Percentiles rank a stretch among this genome's conserved stretches.
These are phyloP conservation scores for Aspergillus terreus DNA, from an alignment of 2,329 filamentous ascomycete genomes.

Conservation along the genomic window DNA sequence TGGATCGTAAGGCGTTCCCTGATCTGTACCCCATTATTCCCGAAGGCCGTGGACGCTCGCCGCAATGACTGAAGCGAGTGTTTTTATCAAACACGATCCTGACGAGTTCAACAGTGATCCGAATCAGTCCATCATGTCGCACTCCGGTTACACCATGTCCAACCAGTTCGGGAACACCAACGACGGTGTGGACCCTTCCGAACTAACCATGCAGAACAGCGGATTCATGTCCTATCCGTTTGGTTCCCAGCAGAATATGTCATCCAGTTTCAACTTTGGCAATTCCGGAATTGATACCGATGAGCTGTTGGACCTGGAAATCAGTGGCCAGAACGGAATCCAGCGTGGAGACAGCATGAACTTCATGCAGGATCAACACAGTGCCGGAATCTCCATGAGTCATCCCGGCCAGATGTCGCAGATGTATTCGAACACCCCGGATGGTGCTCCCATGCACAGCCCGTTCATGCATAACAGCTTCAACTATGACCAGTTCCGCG, in stretches of 20 bases:
- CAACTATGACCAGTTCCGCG: conserved; percentile 71
- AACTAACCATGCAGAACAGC: conserved; percentile 65
- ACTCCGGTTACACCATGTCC: conserved; percentile 49
- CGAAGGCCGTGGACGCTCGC: conserved; percentile 10
- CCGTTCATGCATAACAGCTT: conserved; percentile 75
- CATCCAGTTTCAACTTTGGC: conserved; percentile 71
- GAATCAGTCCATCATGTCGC: conserved; percentile 47
- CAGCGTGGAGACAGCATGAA: conserved; percentile 33
- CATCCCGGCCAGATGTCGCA: conserved; percentile 66
- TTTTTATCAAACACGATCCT: conserved; percentile 66
- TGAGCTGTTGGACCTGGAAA: conserved; percentile 69
- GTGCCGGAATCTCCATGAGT: conserved; percentile 54
- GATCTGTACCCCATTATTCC: conserved; percentile 4
- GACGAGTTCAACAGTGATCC: conserved; percentile 58
- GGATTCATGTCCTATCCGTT: conserved; percentile 56
- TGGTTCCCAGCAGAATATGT: conserved; percentile 60
- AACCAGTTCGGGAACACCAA: conserved; percentile 54
- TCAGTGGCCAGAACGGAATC: conserved; percentile 38
- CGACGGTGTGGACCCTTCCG: conserved; percentile 75
- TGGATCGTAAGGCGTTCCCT: conserved; percentile 20
- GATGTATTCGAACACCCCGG: conserved; percentile 85
- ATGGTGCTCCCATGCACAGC: conserved; percentile 87
- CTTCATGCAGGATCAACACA: conserved; percentile 50
- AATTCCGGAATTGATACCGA: conserved; percentile 82
- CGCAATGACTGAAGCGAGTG: conserved; percentile 53